Base-by-base conservation (phyloP, 2,329 filamentous ascomycete species). In the Herpotrichia juniperi region DNA sequence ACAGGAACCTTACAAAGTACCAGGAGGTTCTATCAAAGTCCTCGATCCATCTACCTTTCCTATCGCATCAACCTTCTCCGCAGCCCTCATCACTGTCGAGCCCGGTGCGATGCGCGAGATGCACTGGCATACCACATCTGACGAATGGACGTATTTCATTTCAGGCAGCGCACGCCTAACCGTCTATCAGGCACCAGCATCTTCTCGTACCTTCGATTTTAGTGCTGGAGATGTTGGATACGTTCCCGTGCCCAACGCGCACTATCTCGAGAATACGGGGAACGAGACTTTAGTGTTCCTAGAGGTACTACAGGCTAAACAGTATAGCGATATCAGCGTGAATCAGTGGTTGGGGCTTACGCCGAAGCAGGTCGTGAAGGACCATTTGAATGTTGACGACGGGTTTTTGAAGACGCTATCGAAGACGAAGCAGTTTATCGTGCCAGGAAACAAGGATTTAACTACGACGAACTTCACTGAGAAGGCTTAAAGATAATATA, bases 61-160 rank as follows among this genome's bases (percentile, higher is more conserved):
- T 4, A 73, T 84, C 24, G 81, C 84, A 0, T 67, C 64, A 10
- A 77, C 76, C 49, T 84, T 87, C 65, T 81, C 83, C 3, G 79
- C 79, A 0, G 83, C 82, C 0, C 74, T 86, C 1, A 81, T 87
- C 9, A 83, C 79, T 2, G 73, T 87, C 26, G 74, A 84, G 59
- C 83, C 84, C 0, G 84, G 84, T n/a, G 84, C 83, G 1, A 83
- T 87, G 81, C 79, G 85, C 19, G 84, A 87, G 63, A 73, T 87
- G 37, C 84, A 87, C 72, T 87, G 84, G 84, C 84, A 87, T 71
- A 81, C 81, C 1, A 78, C 76, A 1, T 79, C 76, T 8, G 83
- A 86, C 64, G 84, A 87, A 67, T 87, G 84, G 84, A 78, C 78
- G 45, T 86, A 82, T 69, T 85, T 87, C 73, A 69, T 86, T 7